Evolutionary conservation across 2,329 filamentous ascomycete species (phyloP).

Genomic region (Talaromyces marneffei): DNA sequence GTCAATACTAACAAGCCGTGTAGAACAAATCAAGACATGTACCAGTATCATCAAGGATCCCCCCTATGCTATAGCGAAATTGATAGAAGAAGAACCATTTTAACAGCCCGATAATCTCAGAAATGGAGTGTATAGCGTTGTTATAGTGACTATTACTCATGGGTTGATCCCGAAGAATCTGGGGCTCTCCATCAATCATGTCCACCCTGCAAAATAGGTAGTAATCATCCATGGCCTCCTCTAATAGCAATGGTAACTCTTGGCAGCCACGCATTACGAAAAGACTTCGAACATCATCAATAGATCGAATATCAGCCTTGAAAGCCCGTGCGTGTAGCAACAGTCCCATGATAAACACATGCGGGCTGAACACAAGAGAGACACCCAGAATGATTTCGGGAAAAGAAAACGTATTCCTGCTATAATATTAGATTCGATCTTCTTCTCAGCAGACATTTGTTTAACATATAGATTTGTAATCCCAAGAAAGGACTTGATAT

Average conservation of each 20-base stretch:
- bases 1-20: neutral
- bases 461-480: conserved; percentile 21
- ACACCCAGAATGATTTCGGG: neutral
- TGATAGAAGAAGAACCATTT: conserved; percentile 20
- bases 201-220: conserved; percentile 22
- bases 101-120: conserved; percentile 20
- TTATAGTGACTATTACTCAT: conserved; percentile 16
- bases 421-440: neutral
- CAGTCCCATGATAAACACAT: conserved; percentile 21
- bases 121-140: conserved; percentile 16
- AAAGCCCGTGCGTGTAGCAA: conserved; percentile 20
- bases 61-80: conserved; percentile 20
- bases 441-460: neutral
- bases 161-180: conserved; percentile 16
- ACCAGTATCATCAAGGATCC: conserved; percentile 21
- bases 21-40: conserved; percentile 10
- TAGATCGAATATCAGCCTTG: conserved; percentile 11
- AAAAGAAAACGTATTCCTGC: neutral
- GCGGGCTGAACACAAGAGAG: conserved; percentile 19
- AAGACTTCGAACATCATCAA: conserved; percentile 20
- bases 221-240: conserved; percentile 20
- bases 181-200: conserved; percentile 15
- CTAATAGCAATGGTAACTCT: conserved; percentile 19
- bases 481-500: conserved; percentile 21
- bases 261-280: conserved; percentile 17